phyloP scores from a whole-genome alignment of 768 basidiomycete genomes.

The Tulasnella sp. region DNA sequence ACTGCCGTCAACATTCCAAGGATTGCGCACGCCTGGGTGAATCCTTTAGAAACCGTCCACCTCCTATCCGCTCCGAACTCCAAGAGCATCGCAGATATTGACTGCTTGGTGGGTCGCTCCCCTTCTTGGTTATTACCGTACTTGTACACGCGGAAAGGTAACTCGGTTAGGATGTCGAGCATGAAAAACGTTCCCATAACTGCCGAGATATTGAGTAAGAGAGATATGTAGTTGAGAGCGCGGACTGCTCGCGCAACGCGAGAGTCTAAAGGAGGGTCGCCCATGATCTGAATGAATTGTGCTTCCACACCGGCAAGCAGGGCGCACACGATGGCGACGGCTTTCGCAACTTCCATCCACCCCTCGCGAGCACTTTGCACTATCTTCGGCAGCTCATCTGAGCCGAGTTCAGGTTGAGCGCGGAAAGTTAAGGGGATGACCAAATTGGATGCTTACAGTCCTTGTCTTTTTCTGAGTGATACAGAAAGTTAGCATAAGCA shows the following conservation, averaged over 20 bases:
- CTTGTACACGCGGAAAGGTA: not conserved
- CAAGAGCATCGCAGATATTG: not conserved
- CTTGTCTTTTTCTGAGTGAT: not conserved
- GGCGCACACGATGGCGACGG: not conserved
- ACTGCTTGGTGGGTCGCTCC: not conserved
- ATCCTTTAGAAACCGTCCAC: not conserved
- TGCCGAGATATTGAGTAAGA: not conserved
- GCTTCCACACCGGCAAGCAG: not conserved
- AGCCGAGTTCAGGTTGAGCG: not conserved
- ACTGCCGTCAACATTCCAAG: not conserved
- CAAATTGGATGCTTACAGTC: not conserved
- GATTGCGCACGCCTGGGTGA: not conserved
- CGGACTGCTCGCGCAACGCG: not conserved
- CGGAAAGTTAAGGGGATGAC: not conserved
- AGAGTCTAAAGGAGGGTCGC: not conserved
- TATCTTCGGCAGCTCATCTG: not conserved
- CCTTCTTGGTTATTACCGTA: not conserved
- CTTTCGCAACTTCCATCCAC: not conserved
- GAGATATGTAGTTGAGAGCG: not conserved
- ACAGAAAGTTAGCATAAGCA: not conserved
- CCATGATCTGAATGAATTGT: not conserved
- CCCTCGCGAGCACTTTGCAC: not conserved
- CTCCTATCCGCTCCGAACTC: not conserved
- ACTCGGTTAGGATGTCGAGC: not conserved
- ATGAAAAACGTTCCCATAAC: slow-evolving; percentile 2